Evolutionary conservation across 305 asterid species (phyloP).

Genomic region (Rubia peregrina): DNA sequence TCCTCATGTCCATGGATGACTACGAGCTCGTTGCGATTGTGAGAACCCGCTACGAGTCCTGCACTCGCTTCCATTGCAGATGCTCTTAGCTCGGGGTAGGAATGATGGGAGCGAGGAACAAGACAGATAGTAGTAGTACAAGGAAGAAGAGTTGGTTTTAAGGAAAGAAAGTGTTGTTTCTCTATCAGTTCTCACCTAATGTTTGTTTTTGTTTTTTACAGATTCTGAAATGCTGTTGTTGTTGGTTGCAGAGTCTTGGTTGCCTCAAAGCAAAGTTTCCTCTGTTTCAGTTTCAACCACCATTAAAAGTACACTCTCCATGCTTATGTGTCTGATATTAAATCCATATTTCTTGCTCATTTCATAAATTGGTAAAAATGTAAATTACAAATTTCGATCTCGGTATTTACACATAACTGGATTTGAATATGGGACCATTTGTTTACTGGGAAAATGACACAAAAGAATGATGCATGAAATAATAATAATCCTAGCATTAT

Average conservation of each 20-base stretch:
- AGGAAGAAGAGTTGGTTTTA: constrained; percentile 39
- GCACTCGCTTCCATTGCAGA: constrained; percentile 89
- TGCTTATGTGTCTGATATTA: background rate
- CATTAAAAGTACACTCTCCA: constrained; percentile 14
- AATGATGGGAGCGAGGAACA: constrained; percentile 9
- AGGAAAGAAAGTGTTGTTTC: constrained; percentile 24
- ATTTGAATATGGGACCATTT: too few relatives aligned
- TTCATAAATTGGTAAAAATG: background rate
- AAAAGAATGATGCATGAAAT: too few relatives aligned
- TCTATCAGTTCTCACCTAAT: constrained; percentile 36
- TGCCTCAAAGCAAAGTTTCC: constrained; percentile 91
- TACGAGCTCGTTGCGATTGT: constrained; percentile 93
- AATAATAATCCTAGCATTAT: too few relatives aligned
- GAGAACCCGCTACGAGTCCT: constrained; percentile 98
- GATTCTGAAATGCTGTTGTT: constrained; percentile 15
- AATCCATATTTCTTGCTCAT: background rate
- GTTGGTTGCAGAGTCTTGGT: constrained; percentile 97
- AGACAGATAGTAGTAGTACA: constrained; percentile 29
- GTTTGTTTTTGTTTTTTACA: constrained; percentile 20
- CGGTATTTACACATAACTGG: too few relatives aligned
- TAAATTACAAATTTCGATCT: background rate
- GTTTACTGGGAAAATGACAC: too few relatives aligned
- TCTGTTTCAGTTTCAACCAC: constrained; percentile 65
- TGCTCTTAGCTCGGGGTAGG: background rate
- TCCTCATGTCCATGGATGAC: constrained; percentile 99